These are phyloP conservation scores for Plasmodium vinckei DNA, from an alignment of 169 alveolate genomes.

Conservation along the genomic window DNA sequence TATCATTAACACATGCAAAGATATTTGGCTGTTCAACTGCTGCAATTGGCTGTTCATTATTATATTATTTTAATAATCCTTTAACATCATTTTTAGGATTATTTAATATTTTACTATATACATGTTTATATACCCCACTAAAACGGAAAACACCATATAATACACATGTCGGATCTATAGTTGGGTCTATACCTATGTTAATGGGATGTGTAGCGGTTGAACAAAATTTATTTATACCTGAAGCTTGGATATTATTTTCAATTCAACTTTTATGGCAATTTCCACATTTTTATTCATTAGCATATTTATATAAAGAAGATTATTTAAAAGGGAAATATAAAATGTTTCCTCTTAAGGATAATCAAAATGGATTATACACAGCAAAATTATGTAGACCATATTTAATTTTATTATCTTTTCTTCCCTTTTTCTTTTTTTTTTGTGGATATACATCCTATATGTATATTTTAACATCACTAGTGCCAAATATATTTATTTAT, in stretches of 20 bases:
- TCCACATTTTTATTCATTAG: conserved; percentile 87
- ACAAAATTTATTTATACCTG: conserved; percentile 64
- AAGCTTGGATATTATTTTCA: conserved; percentile 85
- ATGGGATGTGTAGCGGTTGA: conserved; percentile 86
- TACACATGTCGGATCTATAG: conserved; percentile 86
- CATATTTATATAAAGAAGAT: conserved; percentile 86
- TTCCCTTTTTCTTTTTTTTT: conserved; percentile 81
- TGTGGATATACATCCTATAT: conserved; percentile 79
- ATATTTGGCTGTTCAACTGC: conserved; percentile 59
- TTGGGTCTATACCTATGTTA: conserved; percentile 87
- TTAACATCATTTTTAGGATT: conserved; percentile 44
- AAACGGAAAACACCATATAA: conserved; percentile 80
- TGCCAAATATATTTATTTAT: conserved; percentile 77
- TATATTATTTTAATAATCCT: conserved; percentile 59
- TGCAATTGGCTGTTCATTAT: conserved; percentile 18
- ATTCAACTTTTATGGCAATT: conserved; percentile 86
- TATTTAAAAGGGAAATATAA: conserved; percentile 81
- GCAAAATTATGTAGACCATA: conserved; percentile 82
- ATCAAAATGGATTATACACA: conserved; percentile 81
- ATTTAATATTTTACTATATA: conserved; percentile 54
- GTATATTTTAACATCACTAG: conserved; percentile 76
- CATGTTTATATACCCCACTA: conserved; percentile 72
- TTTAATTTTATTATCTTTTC: conserved; percentile 69
- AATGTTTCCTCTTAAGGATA: conserved; percentile 84
- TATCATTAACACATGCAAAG: conserved; percentile 54